Evolutionary conservation across 1,139 yeast species (phyloP).

Genomic region (Schizosaccharomyces versatilis): DNA sequence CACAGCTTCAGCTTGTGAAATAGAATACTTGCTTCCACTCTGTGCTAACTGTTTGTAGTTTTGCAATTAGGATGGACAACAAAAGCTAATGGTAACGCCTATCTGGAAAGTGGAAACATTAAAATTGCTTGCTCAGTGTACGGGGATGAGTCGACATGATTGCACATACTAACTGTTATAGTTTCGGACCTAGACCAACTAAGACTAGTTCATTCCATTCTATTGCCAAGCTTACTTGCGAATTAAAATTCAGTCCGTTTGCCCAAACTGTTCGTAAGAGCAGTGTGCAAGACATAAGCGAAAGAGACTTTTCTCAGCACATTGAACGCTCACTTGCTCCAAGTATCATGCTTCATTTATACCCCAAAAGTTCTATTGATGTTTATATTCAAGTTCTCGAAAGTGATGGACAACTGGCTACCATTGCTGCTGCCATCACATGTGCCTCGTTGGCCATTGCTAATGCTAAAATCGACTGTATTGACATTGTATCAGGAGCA

Average conservation of each 20-base stretch:
- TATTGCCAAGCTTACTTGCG: constrained; percentile 2
- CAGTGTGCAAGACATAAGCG: background rate
- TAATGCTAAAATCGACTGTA: constrained; percentile 1
- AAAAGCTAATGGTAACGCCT: constrained; percentile 69
- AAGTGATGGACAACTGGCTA: background rate
- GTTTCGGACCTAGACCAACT: constrained; percentile 62
- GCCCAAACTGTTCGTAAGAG: background rate
- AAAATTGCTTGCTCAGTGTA: constrained; percentile 51
- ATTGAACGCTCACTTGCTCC: constrained; percentile 4
- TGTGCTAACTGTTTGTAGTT: constrained; percentile 12
- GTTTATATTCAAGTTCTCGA: constrained; percentile 5
- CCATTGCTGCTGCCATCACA: constrained; percentile 2
- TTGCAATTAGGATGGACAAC: constrained; percentile 41
- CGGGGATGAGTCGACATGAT: background rate
- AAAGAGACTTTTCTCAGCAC: background rate
- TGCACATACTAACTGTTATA: background rate
- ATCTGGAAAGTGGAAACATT: constrained; percentile 43
- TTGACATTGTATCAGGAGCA: background rate
- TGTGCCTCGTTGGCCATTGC: constrained; percentile 1
- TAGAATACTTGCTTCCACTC: background rate
- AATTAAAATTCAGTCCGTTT: constrained; percentile 3
- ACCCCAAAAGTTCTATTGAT: constrained; percentile 8
- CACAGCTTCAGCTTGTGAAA: no score
- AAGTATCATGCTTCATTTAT: constrained; percentile 1
- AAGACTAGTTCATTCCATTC: constrained; percentile 17